These are phyloP conservation scores for Venturia nashicola DNA, from an alignment of 2,329 filamentous ascomycete genomes.

Conservation along the genomic window DNA sequence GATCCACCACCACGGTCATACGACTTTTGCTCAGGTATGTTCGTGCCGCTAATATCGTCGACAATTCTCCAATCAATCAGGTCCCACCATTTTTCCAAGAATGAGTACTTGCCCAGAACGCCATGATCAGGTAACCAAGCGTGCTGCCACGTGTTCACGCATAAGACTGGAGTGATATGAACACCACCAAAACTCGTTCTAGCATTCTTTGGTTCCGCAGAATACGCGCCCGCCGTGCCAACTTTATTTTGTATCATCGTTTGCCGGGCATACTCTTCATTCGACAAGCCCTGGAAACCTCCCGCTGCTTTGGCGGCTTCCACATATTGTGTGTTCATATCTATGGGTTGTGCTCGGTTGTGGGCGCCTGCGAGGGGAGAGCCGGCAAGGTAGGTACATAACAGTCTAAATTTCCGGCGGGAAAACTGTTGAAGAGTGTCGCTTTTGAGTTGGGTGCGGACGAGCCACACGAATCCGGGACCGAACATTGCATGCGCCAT, in stretches of 20 bases:
- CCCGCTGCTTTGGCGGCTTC: conserved; percentile 7
- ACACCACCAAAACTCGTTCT: conserved; percentile 52
- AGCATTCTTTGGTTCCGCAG: conserved; percentile 15
- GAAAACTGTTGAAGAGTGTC: conserved; percentile 14
- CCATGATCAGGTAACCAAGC: conserved; percentile 79
- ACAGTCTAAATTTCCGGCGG: conserved; percentile 42
- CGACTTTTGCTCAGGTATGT: neutral
- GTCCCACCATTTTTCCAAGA: conserved; percentile 75
- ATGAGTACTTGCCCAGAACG: conserved; percentile 61
- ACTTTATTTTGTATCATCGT: conserved; percentile 22
- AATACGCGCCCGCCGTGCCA: conserved; percentile 26
- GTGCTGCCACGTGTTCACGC: conserved; percentile 95
- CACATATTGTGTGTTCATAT: conserved; percentile 52
- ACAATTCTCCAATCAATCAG: conserved; percentile 59
- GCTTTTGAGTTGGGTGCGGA: conserved; percentile 38
- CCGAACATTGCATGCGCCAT: conserved; percentile 90
- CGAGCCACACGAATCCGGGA: conserved; percentile 93
- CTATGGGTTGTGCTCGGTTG: conserved; percentile 55
- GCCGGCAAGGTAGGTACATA: conserved; percentile 85
- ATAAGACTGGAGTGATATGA: conserved; percentile 65
- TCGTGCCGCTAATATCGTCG: neutral
- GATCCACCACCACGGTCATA: neutral
- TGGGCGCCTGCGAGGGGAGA: conserved; percentile 78
- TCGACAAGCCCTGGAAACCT: conserved; percentile 10
- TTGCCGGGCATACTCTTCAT: neutral